Base-by-base conservation (phyloP, 176 grass and related monocot species). In the Avena eriantha region DNA sequence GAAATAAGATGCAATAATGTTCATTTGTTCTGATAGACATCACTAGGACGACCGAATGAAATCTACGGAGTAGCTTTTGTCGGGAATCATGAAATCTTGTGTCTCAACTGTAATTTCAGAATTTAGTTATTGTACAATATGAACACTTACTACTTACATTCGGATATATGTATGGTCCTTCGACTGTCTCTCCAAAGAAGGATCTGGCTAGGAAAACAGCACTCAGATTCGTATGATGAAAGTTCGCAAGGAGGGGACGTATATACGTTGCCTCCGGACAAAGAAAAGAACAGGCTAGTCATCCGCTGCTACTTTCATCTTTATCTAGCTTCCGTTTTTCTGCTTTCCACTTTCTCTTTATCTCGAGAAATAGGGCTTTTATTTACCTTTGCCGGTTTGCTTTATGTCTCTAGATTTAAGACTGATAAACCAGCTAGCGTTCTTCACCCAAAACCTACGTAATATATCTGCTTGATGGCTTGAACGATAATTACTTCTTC, bases 201-300 rank as follows among this genome's bases (percentile, higher is more conserved):
- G 5, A 17, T 8, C 18, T 69, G 66, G 12, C 15, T 21, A 39
- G 10, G 69, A 46, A 31, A 78, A 68, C 15, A 57, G 22, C 49
- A 71, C 7, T 73, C 18, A 24, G 13, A 80, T 79, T 73, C 13
- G 8, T 48, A 8, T 17, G 2, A 10, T 4, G 35, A 70, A 81
- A 75, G 7, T 85, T 71, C 68, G 69, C 78, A 76, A 59, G 51
- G n/a, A 78, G 45, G 23, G 74, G 89, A 41, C 39, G 39, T 67
- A 87, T 83, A 56, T 86, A 84, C 60, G 16, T 90, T 78, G 16
- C 72, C 83, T 90, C 15, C 17, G 0, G 9, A 78, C n/a, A 53
- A 86, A 63, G 73, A 33, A 82, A 86, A 63, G 23, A 35, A 26
- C 9, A 80, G 56, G 56, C 12, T 3, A 26, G 18, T n/a, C 49